These are phyloP conservation scores for Wallacemonas sp. DNA, from an alignment of 208 protist species.

Conservation along the genomic window DNA sequence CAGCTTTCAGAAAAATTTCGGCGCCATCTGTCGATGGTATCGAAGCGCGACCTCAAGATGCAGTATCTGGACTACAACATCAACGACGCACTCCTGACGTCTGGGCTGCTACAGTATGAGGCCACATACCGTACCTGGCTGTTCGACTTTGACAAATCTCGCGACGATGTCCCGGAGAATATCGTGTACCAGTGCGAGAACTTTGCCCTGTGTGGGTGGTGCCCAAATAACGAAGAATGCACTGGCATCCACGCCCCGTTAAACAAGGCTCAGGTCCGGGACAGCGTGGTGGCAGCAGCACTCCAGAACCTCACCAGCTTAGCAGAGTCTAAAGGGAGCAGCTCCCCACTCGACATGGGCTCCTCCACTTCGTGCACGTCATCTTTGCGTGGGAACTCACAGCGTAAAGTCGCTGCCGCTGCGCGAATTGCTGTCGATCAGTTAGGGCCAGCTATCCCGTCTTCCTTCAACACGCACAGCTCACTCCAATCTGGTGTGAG, in stretches of 20 bases:
- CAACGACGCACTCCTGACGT: slow-evolving; percentile 6
- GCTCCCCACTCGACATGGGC: neutral
- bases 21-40: neutral
- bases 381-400: neutral
- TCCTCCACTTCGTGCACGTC: neutral
- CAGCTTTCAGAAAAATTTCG: slow-evolving; percentile 10
- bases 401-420: neutral
- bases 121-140: slow-evolving; percentile 20
- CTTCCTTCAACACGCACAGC: neutral
- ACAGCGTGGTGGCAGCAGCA: slow-evolving; percentile 1
- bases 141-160: neutral
- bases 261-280: slow-evolving; percentile 8
- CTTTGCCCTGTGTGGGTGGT: slow-evolving; percentile 13
- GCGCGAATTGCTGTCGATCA: neutral
- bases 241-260: slow-evolving; percentile 16
- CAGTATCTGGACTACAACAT: slow-evolving; percentile 19
- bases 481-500: neutral
- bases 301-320: slow-evolving; percentile 7
- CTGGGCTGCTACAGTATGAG: slow-evolving; percentile 15
- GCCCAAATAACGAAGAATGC: slow-evolving; percentile 16
- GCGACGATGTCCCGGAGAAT: slow-evolving; percentile 7
- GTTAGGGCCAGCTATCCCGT: neutral
- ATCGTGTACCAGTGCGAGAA: slow-evolving; percentile 18
- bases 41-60: slow-evolving; percentile 13
- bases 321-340: neutral